Base-by-base conservation (phyloP, 1,284 basidiomycete genomes). In the Kwoniella shivajii region DNA sequence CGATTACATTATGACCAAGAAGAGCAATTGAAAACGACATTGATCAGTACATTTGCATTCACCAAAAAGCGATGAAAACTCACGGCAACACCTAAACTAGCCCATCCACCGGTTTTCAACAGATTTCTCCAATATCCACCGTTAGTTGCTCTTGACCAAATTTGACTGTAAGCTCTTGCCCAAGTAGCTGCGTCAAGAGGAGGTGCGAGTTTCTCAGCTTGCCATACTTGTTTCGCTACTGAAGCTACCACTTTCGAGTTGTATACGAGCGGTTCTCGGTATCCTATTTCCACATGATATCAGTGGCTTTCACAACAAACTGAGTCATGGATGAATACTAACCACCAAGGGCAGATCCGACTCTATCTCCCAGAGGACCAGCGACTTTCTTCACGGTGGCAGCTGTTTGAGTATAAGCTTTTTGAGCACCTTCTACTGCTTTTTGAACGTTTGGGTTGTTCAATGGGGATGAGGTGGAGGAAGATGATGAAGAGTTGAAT, bases 191-290 rank as follows among this genome's bases (percentile, higher is more conserved):
- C 58, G 26, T 86, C 86, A 14, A 83, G 82, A 22, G 94, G 95
- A 16, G 91, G 91, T 47, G 88, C 85, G 52, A 98, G 84, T 59
- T 86, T 85, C 81, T 98, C 95, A 45, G 87, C 86, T 64, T 89
- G 79, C 82, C 97, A 98, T 59, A 98, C 85, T 74, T 95, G 91
- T 81, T 94, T 93, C 66, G 86, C 78, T 65, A 98, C 75, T 72
- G 94, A 91, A 59, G 87, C 85, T 47, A 86, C 83, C 56, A 97
- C 91, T 57, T 89, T 81, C 53, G 89, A 80, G 82, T 94, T 93
- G 82, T 92, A 94, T 29, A 85, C 67, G 51, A 94, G 66, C 16
- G 92, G 92, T 73, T 90, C 83, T 64, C 85, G 85, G 82, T 93
- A 92, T 30, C 86, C 92, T 94, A 71, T 31, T 22, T n/a, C n/a